Percentiles rank a stretch among this genome's conserved stretches.
Conservation (phyloP, 495 filamentous ascomycete genomes). For the Trichoderma gamsii region DNA sequence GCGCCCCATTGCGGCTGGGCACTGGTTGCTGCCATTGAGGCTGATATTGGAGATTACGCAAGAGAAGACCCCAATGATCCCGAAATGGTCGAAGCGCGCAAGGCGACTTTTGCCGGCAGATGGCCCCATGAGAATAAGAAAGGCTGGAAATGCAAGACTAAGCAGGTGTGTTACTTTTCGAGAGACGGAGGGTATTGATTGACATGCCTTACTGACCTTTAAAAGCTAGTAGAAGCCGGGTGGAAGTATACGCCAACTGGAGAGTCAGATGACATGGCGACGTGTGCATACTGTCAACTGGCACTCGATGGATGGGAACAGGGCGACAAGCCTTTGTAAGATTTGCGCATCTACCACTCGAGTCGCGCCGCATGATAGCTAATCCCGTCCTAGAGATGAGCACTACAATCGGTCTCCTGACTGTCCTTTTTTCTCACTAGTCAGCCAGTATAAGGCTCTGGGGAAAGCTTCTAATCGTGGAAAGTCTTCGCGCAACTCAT, state of each 20-base stretch:
- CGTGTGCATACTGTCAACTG: slow-evolving; percentile 80
- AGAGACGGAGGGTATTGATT: background rate
- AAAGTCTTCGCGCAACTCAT: slow-evolving; percentile 57
- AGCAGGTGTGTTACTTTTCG: slow-evolving; percentile 55
- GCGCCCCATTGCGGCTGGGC: slow-evolving; percentile 83
- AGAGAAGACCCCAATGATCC: slow-evolving; percentile 67
- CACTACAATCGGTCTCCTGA: slow-evolving; percentile 70
- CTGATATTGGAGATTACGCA: slow-evolving; percentile 54
- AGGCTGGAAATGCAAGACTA: slow-evolving; percentile 80
- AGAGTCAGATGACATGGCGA: slow-evolving; percentile 76
- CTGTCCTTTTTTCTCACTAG: slow-evolving; percentile 72
- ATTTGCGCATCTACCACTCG: slow-evolving; percentile 21
- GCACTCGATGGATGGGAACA: slow-evolving; percentile 89
- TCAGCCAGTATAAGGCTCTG: slow-evolving; percentile 28
- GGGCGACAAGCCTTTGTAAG: slow-evolving; percentile 78
- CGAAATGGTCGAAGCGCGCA: slow-evolving; percentile 66
- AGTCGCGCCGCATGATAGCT: slow-evolving; percentile 17
- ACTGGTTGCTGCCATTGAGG: slow-evolving; percentile 64
- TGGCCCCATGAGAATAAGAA: slow-evolving; percentile 90
- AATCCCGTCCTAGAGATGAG: slow-evolving; percentile 60
- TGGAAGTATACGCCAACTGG: slow-evolving; percentile 86
- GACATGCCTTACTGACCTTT: slow-evolving; percentile 21
- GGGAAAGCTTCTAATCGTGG: background rate
- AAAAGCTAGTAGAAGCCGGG: slow-evolving; percentile 80
- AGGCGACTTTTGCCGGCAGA: slow-evolving; percentile 65